Evolutionary conservation across 1,284 basidiomycete species (phyloP).

Genomic region (Cryptococcus wingfieldii): DNA sequence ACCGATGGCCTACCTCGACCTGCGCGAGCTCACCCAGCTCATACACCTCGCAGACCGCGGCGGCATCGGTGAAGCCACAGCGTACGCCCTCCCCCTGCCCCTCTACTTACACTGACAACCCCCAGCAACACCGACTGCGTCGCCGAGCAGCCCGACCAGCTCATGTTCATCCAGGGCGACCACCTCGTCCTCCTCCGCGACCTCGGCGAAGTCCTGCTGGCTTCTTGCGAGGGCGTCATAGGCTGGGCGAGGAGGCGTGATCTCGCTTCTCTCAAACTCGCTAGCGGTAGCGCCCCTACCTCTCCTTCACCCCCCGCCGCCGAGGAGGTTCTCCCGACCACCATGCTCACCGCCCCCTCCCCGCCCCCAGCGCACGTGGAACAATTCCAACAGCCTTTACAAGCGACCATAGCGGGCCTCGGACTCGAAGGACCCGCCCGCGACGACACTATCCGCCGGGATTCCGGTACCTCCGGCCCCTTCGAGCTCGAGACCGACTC

Average conservation of each 20-base stretch:
- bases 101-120: constrained; percentile 5
- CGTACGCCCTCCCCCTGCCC: constrained; percentile 27
- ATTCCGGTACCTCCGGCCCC: constrained; percentile 22
- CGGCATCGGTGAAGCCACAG: constrained; percentile 36
- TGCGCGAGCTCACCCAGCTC: constrained; percentile 38
- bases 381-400: neutral
- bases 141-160: constrained; percentile 68
- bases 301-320: neutral
- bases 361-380: constrained; percentile 11
- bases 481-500: constrained; percentile 30
- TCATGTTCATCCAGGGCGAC: constrained; percentile 86
- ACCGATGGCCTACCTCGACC: constrained; percentile 30
- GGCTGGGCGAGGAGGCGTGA: constrained; percentile 63
- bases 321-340: constrained; percentile 6
- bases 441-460: too few species aligned
- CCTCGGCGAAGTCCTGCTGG: constrained; percentile 56
- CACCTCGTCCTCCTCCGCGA: constrained; percentile 76
- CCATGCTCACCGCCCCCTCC: constrained; percentile 22
- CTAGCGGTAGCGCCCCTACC: constrained; percentile 5
- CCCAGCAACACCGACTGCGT: constrained; percentile 59
- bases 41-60: constrained; percentile 34
- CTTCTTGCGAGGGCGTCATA: constrained; percentile 86
- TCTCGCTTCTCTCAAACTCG: constrained; percentile 1
- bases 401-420: too few species aligned
- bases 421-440: too few species aligned